Conservation (phyloP, 257 asterid genomes). For the Nicotiana paniculata region DNA sequence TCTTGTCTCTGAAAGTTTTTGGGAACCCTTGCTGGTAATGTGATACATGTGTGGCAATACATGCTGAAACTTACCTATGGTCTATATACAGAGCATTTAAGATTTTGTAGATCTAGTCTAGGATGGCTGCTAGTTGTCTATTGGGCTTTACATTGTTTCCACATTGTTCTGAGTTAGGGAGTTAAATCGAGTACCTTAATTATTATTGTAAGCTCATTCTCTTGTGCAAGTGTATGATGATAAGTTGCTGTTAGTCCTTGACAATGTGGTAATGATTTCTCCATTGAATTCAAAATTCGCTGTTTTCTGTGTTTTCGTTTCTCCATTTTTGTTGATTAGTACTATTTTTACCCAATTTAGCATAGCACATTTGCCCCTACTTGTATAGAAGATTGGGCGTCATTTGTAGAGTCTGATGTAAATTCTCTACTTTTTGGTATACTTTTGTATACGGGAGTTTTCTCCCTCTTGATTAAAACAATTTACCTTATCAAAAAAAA, state of each 20-base stretch:
- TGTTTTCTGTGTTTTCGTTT: not conserved
- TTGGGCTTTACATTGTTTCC: not conserved
- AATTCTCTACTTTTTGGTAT: no score
- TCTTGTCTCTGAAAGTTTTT: not conserved
- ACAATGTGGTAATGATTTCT: not conserved
- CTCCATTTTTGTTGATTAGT: not conserved
- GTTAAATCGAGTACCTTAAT: not conserved
- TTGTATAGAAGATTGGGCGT: no score
- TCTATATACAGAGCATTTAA: not conserved
- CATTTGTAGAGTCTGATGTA: no score
- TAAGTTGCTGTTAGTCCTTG: not conserved
- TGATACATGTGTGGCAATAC: not conserved
- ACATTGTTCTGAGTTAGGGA: not conserved
- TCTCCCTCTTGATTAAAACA: no score
- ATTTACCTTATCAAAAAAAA: not conserved
- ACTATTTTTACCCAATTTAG: not conserved
- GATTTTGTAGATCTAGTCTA: not conserved
- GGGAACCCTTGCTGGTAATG: not conserved
- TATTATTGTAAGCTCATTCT: not conserved
- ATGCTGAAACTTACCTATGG: not conserved
- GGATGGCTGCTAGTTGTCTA: not conserved
- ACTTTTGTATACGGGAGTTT: no score
- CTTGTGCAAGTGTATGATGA: not conserved
- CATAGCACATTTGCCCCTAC: not conserved
- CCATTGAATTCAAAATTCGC: conserved; percentile 2